Conservation (phyloP, 2,329 filamentous ascomycete genomes). For the Pseudogymnoascus sp. region DNA sequence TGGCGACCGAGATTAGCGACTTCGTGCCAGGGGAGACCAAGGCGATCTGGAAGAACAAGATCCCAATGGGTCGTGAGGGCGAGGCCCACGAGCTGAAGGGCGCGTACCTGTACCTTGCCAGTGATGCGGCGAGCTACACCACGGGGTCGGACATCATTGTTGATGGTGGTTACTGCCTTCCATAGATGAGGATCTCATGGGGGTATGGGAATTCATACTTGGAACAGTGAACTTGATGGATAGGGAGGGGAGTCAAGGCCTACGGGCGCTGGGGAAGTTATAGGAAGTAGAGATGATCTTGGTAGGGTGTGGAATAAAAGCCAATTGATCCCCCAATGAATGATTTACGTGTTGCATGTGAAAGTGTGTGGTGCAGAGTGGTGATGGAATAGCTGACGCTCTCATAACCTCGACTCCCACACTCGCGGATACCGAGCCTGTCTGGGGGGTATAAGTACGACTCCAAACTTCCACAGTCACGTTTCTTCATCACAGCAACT, state of each 20-base stretch:
- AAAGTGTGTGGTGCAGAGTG: not conserved
- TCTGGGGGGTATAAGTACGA: not conserved
- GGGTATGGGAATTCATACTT: not conserved
- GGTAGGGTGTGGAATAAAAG: not conserved
- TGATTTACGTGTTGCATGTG: not conserved
- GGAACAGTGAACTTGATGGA: not conserved
- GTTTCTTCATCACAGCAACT: not conserved
- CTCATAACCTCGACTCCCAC: not conserved
- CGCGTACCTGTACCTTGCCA: slow-evolving; percentile 72
- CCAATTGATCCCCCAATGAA: not conserved
- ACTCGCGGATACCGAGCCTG: not conserved
- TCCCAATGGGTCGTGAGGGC: slow-evolving; percentile 71
- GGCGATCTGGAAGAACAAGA: slow-evolving; percentile 68
- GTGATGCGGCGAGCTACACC: slow-evolving; percentile 74
- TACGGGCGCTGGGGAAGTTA: not conserved
- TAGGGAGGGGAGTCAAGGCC: not conserved
- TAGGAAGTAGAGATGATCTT: not conserved
- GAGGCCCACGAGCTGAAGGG: slow-evolving; percentile 70
- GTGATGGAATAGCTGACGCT: not conserved
- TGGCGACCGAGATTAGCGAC: slow-evolving; percentile 62
- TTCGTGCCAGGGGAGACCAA: slow-evolving; percentile 60
- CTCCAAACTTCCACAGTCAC: not conserved
- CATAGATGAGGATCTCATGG: not conserved
- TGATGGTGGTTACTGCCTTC: slow-evolving; percentile 17
- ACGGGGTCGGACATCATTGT: slow-evolving; percentile 43